Conservation (phyloP, 2,329 filamentous ascomycete genomes). For the Sporothrix brasiliensis region DNA sequence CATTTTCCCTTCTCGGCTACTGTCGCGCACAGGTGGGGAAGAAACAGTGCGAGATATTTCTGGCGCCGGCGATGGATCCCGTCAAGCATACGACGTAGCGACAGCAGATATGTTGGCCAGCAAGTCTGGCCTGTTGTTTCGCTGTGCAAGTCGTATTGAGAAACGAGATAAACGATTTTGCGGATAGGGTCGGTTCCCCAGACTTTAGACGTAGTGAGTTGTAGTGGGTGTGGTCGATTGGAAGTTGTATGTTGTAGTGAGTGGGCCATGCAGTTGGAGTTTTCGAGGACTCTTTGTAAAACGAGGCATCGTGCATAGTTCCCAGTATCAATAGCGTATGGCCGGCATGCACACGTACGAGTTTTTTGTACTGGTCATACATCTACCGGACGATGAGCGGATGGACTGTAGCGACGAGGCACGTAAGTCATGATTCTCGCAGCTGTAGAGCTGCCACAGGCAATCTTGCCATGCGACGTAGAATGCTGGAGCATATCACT, state of each 20-base stretch:
- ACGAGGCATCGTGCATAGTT: background rate
- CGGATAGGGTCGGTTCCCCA: conserved; percentile 6
- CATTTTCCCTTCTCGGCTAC: background rate
- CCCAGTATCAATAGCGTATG: background rate
- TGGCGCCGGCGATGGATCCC: background rate
- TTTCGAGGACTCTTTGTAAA: conserved; percentile 5
- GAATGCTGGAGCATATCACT: no score
- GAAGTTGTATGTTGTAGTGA: background rate
- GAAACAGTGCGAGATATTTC: background rate
- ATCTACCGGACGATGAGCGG: background rate
- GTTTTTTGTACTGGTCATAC: background rate
- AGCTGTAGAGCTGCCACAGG: background rate
- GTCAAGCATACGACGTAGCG: background rate
- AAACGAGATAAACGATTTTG: background rate
- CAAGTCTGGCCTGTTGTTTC: background rate
- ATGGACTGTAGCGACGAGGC: conserved; percentile 2
- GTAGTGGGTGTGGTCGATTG: background rate
- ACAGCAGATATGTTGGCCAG: background rate
- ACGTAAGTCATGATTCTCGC: conserved; percentile 6
- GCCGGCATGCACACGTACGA: background rate
- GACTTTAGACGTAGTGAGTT: conserved; percentile 5
- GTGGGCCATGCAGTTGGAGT: background rate
- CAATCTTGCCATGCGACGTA: background rate
- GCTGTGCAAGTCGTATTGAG: background rate
- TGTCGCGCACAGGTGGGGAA: conserved; percentile 12